phyloP scores from a whole-genome alignment of 441 rosid genomes.

The Croton setiger region DNA sequence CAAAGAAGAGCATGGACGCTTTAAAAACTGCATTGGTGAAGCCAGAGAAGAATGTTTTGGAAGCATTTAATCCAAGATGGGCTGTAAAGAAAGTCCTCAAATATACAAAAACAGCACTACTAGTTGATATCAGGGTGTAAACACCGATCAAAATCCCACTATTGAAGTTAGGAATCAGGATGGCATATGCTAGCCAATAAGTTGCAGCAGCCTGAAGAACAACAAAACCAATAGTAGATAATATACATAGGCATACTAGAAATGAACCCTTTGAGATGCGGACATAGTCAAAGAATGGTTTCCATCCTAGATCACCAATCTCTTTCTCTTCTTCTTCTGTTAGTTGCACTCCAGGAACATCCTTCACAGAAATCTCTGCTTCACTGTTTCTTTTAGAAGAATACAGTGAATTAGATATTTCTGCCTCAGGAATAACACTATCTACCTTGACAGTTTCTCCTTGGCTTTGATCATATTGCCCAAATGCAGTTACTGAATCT shows the following conservation, averaged over 20 bases:
- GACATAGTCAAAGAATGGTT: slow-evolving; percentile 70
- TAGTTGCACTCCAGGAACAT: slow-evolving; percentile 45
- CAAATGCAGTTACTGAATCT: slow-evolving; percentile 50
- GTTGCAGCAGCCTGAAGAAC: slow-evolving; percentile 74
- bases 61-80: slow-evolving; percentile 70
- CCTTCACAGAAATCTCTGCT: slow-evolving; percentile 37
- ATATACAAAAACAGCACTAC: slow-evolving; percentile 55
- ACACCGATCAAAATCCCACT: slow-evolving; percentile 56
- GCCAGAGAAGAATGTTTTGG: slow-evolving; percentile 69
- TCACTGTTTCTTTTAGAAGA: slow-evolving; percentile 28
- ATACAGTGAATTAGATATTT: slow-evolving; percentile 15
- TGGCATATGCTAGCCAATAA: slow-evolving; percentile 82
- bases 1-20: slow-evolving; percentile 88
- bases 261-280: slow-evolving; percentile 46
- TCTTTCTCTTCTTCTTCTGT: slow-evolving; percentile 81
- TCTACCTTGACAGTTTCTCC: slow-evolving; percentile 26
- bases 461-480: slow-evolving; percentile 23
- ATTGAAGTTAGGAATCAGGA: slow-evolving; percentile 48
- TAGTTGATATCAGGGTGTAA: slow-evolving; percentile 54
- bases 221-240: slow-evolving; percentile 47
- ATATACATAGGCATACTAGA: slow-evolving; percentile 34
- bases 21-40: slow-evolving; percentile 65
- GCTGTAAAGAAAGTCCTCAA: slow-evolving; percentile 48
- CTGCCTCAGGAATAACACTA: slow-evolving; percentile 20
- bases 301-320: slow-evolving; percentile 67